A percentile compares a stretch with the other conserved stretches of the same genome.
phyloP scores from a whole-genome alignment of 129 eudicot species.

The Deinandra increscens region DNA sequence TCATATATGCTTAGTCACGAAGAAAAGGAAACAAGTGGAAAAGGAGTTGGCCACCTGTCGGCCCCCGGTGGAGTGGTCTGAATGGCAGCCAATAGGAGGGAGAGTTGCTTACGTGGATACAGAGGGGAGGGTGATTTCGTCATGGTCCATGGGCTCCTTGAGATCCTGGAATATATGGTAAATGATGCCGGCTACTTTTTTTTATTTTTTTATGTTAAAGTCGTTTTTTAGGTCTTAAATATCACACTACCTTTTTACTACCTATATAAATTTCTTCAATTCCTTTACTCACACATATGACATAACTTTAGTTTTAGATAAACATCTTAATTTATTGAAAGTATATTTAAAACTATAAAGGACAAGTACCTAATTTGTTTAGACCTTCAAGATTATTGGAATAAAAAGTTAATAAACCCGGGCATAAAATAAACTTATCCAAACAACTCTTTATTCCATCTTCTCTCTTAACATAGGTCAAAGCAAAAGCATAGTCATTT shows the following conservation, averaged over 20 bases:
- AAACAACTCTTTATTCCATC: no score
- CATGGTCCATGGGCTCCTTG: constrained; percentile 23
- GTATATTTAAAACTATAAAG: background rate
- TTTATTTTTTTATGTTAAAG: background rate
- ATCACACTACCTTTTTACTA: background rate
- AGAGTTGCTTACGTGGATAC: constrained; percentile 28
- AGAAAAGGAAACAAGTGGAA: constrained; percentile 26
- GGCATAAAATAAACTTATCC: no score
- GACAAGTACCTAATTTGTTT: constrained; percentile 1
- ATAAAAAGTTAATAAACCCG: background rate
- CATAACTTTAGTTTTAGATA: constrained; percentile 25
- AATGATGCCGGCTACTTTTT: constrained; percentile 29
- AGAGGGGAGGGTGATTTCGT: constrained; percentile 18
- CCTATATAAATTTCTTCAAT: background rate
- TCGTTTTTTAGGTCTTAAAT: constrained; percentile 5
- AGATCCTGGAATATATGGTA: constrained; percentile 36
- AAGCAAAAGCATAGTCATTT: no score
- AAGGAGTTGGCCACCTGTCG: constrained; percentile 30
- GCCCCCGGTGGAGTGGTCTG: constrained; percentile 6
- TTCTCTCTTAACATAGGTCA: no score
- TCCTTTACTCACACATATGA: background rate
- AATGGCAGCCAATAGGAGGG: constrained; percentile 15
- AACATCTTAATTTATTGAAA: background rate
- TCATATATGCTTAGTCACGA: constrained; percentile 23
- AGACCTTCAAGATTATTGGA: background rate